These are phyloP conservation scores for Rhodotorula sp. DNA, from an alignment of 1,284 basidiomycete species.

Conservation along the genomic window DNA sequence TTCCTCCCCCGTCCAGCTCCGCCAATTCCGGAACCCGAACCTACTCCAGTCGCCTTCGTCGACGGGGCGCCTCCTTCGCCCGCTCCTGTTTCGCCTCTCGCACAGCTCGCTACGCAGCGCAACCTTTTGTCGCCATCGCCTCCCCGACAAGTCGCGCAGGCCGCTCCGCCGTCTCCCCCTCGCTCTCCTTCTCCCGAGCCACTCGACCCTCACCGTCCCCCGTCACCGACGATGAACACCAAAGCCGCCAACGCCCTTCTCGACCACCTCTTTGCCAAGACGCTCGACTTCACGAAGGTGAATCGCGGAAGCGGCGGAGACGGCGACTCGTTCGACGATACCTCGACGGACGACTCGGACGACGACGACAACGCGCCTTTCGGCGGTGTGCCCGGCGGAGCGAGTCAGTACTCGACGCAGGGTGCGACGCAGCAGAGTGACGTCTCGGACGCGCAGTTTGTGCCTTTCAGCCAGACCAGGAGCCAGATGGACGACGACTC, in stretches of 20 bases:
- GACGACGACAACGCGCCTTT: slow-evolving; percentile 21
- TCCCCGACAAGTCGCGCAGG: neutral
- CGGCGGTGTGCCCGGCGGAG: slow-evolving; percentile 2
- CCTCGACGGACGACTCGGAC: slow-evolving; percentile 36
- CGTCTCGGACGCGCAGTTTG: slow-evolving; percentile 19
- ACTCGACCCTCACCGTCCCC: slow-evolving; percentile 48
- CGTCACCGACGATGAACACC: slow-evolving; percentile 76
- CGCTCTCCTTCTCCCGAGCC: neutral
- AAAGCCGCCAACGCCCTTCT: slow-evolving; percentile 92
- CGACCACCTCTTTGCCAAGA: slow-evolving; percentile 57
- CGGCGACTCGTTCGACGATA: slow-evolving; percentile 45
- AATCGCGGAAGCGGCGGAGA: slow-evolving; percentile 25
- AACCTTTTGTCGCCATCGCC: slow-evolving; percentile 7
- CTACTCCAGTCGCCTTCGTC: neutral
- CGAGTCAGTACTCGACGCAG: slow-evolving; percentile 26
- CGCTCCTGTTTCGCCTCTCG: neutral
- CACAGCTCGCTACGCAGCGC: neutral
- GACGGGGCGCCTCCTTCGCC: neutral
- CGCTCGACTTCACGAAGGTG: slow-evolving; percentile 34
- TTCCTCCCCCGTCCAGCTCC: slow-evolving; percentile 17
- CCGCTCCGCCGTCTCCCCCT: neutral
- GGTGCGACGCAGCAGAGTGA: slow-evolving; percentile 20
- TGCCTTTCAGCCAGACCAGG: slow-evolving; percentile 34
- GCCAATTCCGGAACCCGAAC: neutral
- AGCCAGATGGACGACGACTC: slow-evolving; percentile 30